Base-by-base conservation (phyloP, 2,329 filamentous ascomycete genomes). In the Colletotrichum aenigma region DNA sequence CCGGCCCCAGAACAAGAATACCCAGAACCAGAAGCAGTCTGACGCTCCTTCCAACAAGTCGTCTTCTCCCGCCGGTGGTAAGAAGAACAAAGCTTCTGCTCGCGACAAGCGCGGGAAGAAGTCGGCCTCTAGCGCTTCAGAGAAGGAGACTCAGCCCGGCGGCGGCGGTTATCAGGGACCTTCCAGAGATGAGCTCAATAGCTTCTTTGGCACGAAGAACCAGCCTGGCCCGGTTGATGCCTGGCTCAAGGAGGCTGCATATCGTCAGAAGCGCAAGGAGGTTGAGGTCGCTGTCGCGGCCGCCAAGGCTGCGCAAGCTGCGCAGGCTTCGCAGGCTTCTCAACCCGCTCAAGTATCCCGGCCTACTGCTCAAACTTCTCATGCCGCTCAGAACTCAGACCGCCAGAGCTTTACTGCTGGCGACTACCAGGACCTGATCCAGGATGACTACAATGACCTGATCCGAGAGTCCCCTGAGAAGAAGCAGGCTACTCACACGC, bases 381-480 rank as follows among this genome's bases (percentile, higher is more conserved):
- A 65, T 7, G 34, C 36, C 18, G n/a, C 36, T n/a, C 65, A 55
- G 21, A 21, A 12, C 18, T 32, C 36, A 24, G 48, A 24, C 9
- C 64, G 58, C 28, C 43, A 32, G 16, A 69, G 74, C 48, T 76
- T 60, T 65, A 69, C 43, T 6, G 70, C 64, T 15, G 43, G 68
- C 10, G 74, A 76, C 8, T 74, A 66, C 21, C 70, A 61, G 48
- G 43, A 21, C 24, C 30, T 76, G 15, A 74, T 76, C 16, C 70
- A 76, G 34, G 58, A 69, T 16, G 70, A 74, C 21, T 76, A 38
- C 16, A 32, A 74, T 21, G 30, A 48, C 7, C 68, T 76, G 21
- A 24, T 48, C 21, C 34, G 58, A 10, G 64, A 60, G 6, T 76
- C 74, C 4, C 74, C 74, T 5, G 48, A 61, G 70, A 76, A 76